These are phyloP conservation scores for Pleurotus tuber-regium DNA, from an alignment of 768 basidiomycete genomes.

Conservation along the genomic window DNA sequence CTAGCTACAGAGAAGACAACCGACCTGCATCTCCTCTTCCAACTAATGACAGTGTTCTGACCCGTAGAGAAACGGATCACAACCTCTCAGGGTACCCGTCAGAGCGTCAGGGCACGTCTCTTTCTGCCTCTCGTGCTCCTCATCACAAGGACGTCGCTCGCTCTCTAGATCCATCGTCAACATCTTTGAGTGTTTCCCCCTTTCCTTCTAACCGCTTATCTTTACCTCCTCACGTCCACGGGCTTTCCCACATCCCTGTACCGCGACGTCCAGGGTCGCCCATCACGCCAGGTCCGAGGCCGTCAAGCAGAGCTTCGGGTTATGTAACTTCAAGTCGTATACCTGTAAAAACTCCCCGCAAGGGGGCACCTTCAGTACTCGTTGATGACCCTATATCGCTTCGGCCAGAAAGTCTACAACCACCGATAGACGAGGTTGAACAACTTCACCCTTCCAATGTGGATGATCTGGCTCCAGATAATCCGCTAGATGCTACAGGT, in stretches of 20 bases:
- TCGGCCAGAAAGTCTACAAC: not conserved
- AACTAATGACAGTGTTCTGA: not conserved
- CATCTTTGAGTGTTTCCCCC: not conserved
- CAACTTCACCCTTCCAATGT: not conserved
- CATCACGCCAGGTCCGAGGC: slow-evolving; percentile 21
- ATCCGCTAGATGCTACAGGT: no score
- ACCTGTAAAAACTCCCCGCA: slow-evolving; percentile 40
- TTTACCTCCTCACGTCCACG: no score
- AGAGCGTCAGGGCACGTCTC: not conserved
- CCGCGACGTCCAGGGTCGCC: slow-evolving; percentile 19
- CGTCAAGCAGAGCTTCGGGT: slow-evolving; percentile 22
- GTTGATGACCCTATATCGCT: no score
- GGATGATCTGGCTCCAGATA: no score
- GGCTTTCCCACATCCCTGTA: no score
- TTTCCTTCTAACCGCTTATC: no score
- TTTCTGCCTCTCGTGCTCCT: slow-evolving; percentile 7
- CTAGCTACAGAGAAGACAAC: not conserved
- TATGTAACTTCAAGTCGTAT: slow-evolving; percentile 40
- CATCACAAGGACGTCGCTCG: slow-evolving; percentile 10
- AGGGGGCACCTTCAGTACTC: slow-evolving; percentile 16
- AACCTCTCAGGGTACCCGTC: no score
- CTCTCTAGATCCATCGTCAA: not conserved
- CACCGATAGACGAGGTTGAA: not conserved
- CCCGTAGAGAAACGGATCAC: not conserved
- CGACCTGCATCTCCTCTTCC: not conserved